Evolutionary conservation across 2,329 filamentous ascomycete species (phyloP).

Genomic region (Claviceps sorghi): DNA sequence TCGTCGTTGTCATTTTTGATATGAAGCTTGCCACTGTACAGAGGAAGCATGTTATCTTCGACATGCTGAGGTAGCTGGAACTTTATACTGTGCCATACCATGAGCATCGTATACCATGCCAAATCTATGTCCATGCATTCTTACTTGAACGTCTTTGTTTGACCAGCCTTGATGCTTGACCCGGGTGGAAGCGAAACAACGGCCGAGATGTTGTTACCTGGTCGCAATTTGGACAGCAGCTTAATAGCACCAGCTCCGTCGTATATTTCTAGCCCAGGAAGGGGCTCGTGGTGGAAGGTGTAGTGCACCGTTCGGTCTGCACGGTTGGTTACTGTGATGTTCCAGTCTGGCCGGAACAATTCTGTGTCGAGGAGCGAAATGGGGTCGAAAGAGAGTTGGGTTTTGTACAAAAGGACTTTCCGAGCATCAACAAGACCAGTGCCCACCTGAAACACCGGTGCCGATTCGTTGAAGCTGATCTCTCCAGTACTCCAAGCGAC

Average conservation of each 20-base stretch:
- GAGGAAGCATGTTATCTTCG: conserved; percentile 21
- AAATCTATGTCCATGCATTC: background rate
- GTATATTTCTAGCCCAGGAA: conserved; percentile 23
- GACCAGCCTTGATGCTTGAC: conserved; percentile 15
- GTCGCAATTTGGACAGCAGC: conserved; percentile 14
- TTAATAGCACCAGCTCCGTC: conserved; percentile 17
- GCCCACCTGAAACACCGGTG: conserved; percentile 27
- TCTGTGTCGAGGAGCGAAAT: conserved; percentile 36
- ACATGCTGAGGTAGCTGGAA: conserved; percentile 16
- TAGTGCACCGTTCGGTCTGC: conserved; percentile 26
- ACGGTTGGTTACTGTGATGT: conserved; percentile 28
- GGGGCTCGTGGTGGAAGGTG: conserved; percentile 24
- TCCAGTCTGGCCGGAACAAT: conserved; percentile 22
- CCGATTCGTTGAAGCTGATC: conserved; percentile 8
- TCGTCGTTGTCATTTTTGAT: conserved; percentile 26
- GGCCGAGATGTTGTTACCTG: conserved; percentile 15
- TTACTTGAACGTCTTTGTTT: conserved; percentile 16
- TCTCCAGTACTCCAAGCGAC: conserved; percentile 16
- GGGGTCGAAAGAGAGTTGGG: conserved; percentile 23
- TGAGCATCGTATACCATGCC: background rate
- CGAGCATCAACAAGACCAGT: conserved; percentile 31
- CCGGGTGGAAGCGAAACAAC: conserved; percentile 16
- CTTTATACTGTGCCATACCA: conserved; percentile 11
- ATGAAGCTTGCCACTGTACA: conserved; percentile 30
- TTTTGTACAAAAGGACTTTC: conserved; percentile 25